phyloP scores from a whole-genome alignment of 1,284 basidiomycete species.

The Fomitopsis pinicola region DNA sequence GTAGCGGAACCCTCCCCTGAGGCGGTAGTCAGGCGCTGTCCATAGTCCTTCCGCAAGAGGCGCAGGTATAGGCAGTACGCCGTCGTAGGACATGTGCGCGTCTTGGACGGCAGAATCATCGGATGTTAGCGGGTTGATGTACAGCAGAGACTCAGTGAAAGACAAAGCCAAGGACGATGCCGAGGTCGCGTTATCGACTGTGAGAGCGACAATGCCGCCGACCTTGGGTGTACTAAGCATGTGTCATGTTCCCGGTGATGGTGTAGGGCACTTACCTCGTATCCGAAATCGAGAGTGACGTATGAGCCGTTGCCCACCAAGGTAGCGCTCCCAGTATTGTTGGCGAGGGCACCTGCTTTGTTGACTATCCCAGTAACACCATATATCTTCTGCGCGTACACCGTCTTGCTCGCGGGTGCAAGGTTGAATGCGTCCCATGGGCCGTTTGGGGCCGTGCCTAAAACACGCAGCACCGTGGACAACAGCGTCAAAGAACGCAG shows the following conservation, averaged over 20 bases:
- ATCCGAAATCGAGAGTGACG: constrained; percentile 6
- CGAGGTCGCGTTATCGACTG: constrained; percentile 27
- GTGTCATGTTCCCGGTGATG: no score
- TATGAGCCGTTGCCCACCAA: constrained; percentile 2
- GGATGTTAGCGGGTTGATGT: constrained; percentile 38
- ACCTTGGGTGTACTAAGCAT: background rate
- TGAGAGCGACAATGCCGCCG: constrained; percentile 33
- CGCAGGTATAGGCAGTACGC: constrained; percentile 35
- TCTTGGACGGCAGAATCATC: constrained; percentile 39
- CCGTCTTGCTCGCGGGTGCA: constrained; percentile 4
- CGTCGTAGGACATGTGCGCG: constrained; percentile 39
- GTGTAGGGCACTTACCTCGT: constrained; percentile 1
- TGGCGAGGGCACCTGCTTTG: background rate
- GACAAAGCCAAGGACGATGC: constrained; percentile 38
- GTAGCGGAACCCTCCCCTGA: constrained; percentile 54
- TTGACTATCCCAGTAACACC: background rate
- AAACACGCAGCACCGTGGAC: background rate
- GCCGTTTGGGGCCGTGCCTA: background rate
- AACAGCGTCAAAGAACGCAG: background rate
- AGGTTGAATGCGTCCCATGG: constrained; percentile 8
- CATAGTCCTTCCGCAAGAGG: constrained; percentile 39
- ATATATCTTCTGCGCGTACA: background rate
- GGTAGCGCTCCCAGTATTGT: background rate
- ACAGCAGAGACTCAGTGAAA: constrained; percentile 45
- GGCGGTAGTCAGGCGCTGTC: constrained; percentile 41